phyloP scores from a whole-genome alignment of 1,139 yeast genomes.

The Geotrichum candidum region DNA sequence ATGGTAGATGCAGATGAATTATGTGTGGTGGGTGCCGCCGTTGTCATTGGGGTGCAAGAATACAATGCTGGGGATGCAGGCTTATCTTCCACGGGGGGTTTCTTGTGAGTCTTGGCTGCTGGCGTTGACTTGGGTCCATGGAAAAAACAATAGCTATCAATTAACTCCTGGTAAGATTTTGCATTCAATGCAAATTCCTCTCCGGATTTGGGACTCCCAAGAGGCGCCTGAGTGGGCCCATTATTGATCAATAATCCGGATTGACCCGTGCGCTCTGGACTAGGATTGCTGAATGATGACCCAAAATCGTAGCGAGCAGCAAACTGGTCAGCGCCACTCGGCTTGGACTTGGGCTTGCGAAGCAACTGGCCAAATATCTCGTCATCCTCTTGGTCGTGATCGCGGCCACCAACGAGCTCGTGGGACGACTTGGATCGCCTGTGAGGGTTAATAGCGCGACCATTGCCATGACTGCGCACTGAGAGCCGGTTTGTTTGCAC shows the following conservation, averaged over 20 bases:
- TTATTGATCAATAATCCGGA: slow-evolving; percentile 8
- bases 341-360: background rate
- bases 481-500: background rate
- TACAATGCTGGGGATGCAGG: background rate
- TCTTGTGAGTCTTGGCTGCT: background rate
- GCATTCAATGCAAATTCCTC: slow-evolving; percentile 44
- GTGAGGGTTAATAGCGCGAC: background rate
- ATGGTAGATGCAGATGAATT: background rate
- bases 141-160: slow-evolving; percentile 70
- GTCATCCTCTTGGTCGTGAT: slow-evolving; percentile 12
- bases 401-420: slow-evolving; percentile 10
- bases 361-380: slow-evolving; percentile 5
- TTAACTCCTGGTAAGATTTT: slow-evolving; percentile 57
- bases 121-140: slow-evolving; percentile 23
- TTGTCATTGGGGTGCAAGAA: background rate
- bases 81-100: background rate
- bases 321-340: slow-evolving; percentile 17
- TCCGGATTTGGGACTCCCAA: slow-evolving; percentile 17
- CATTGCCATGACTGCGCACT: slow-evolving; percentile 5
- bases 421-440: slow-evolving; percentile 10
- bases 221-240: slow-evolving; percentile 13
- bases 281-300: slow-evolving; percentile 29
- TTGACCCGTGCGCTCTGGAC: slow-evolving; percentile 7
- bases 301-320: slow-evolving; percentile 38
- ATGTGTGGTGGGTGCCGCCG: background rate